Evolutionary conservation across 192 early-diverging fungal genomes (phyloP), one percentile per base, ranked within the genome.

Genomic region (Diversispora eburnea): DNA sequence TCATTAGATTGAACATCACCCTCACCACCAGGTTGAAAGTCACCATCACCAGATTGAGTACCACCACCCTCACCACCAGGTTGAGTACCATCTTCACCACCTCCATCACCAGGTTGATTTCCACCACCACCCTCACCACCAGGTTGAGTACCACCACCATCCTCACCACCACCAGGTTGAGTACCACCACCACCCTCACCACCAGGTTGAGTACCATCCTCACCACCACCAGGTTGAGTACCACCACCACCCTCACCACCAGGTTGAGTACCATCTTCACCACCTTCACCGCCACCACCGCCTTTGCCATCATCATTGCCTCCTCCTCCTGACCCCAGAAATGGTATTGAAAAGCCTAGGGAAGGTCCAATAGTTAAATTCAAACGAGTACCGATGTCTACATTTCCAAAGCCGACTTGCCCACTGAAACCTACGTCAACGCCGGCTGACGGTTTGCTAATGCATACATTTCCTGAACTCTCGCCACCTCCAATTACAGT

Each of bases 361-460:
- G 55, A 57, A 5, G 55, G 70, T 43, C 60, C 73, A 13, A 75
- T 12, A 64, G 25, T 22, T 46, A 75, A 49, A 13, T 75, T 63
- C 19, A 75, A 59, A 67, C 64, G 64, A 5, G 58, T 75, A 2
- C 73, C 73, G 4, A 67, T 22, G 58, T 56, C 41, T 20, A 75
- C 25, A 56, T 75, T 64, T 10, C 19, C 7, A 66, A 56, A 61
- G 8, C 64, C 67, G 9, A 25, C 2, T 56, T 75, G 64, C 9
- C 73, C 73, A 67, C 73, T 67, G n/a, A 43, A 4, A 52, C 58
- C 63, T 7, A 75, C 7, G 49, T 56, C 49, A 75, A 67, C 4
- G 33, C 73, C 73, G 13, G 52, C 25, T 75, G 73, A 75, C 42
- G 73, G 59, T 0, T 64, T 13, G 49, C 64, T 54, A 5, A 75